Conservation (phyloP, 1,139 yeast species). For the Hyphopichia pseudoburtonii region DNA sequence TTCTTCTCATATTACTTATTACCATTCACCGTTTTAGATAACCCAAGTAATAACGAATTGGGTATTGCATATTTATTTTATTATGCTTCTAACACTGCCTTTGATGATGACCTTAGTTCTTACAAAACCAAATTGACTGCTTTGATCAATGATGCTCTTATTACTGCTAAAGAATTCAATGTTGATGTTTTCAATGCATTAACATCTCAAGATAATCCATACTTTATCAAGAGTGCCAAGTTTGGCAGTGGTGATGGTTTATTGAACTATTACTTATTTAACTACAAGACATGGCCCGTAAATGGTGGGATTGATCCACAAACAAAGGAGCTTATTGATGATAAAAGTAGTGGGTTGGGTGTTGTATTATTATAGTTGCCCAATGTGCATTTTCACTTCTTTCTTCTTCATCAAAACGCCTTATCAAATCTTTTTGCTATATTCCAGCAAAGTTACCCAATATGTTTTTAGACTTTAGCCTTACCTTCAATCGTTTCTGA, state of each 20-base stretch:
- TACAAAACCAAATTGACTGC: constrained; percentile 59
- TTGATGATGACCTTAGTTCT: constrained; percentile 34
- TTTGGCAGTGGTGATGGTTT: constrained; percentile 95
- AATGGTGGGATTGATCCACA: constrained; percentile 70
- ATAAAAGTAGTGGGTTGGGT: constrained; percentile 77
- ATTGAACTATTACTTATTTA: constrained; percentile 87
- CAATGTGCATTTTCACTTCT: no score
- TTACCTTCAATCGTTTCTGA: no score
- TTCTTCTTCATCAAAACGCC: no score
- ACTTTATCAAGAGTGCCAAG: constrained; percentile 76
- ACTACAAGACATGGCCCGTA: constrained; percentile 79
- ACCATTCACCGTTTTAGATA: constrained; percentile 81
- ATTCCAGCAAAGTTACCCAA: no score
- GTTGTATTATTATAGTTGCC: constrained; percentile 80
- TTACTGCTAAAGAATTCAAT: constrained; percentile 62
- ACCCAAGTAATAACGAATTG: constrained; percentile 62
- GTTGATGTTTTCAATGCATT: constrained; percentile 95
- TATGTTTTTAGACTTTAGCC: no score
- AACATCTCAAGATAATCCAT: constrained; percentile 84
- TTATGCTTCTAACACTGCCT: constrained; percentile 70
- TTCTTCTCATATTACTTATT: constrained; percentile 85
- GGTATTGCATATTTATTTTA: constrained; percentile 89
- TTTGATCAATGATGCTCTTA: constrained; percentile 73
- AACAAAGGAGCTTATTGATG: constrained; percentile 50
- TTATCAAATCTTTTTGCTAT: no score